These are phyloP conservation scores for Gossypium davidsonii DNA, from an alignment of 441 rosid genomes.

Conservation along the genomic window DNA sequence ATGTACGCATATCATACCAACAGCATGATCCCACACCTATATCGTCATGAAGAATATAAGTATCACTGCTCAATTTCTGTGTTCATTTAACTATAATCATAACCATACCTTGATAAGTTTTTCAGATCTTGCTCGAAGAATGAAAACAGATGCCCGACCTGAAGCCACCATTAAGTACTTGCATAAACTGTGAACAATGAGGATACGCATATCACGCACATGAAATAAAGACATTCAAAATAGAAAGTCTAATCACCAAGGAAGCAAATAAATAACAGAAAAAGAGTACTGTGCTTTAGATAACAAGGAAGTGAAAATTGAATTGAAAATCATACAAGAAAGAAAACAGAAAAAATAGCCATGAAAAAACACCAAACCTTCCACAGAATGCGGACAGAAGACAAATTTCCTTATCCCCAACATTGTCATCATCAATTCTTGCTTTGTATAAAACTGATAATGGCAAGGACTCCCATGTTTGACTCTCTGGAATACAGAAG, in stretches of 20 bases:
- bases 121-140: conserved; percentile 28
- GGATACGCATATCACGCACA: conserved; percentile 8
- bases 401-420: conserved; percentile 42
- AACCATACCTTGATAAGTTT: conserved; percentile 35
- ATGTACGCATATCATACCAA: conserved; percentile 73
- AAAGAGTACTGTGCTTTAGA: neutral
- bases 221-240: neutral
- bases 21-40: conserved; percentile 97
- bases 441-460: conserved; percentile 43
- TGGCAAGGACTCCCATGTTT: conserved; percentile 73
- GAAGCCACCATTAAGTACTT: conserved; percentile 64
- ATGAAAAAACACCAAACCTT: conserved; percentile 38
- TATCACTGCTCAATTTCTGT: neutral
- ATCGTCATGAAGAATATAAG: conserved; percentile 7
- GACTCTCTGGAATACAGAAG: conserved; percentile 74
- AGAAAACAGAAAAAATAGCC: neutral
- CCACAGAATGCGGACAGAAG: conserved; percentile 65
- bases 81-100: conserved; percentile 2
- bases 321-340: neutral
- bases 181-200: conserved; percentile 45
- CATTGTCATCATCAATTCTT: conserved; percentile 26
- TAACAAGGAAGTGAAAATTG: neutral
- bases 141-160: conserved; percentile 51
- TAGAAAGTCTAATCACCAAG: neutral
- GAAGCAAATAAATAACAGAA: neutral